A percentile compares a stretch with the other conserved stretches of the same genome.
Conservation (phyloP, 148 eudicot genomes). For the Heliosperma pusillum region DNA sequence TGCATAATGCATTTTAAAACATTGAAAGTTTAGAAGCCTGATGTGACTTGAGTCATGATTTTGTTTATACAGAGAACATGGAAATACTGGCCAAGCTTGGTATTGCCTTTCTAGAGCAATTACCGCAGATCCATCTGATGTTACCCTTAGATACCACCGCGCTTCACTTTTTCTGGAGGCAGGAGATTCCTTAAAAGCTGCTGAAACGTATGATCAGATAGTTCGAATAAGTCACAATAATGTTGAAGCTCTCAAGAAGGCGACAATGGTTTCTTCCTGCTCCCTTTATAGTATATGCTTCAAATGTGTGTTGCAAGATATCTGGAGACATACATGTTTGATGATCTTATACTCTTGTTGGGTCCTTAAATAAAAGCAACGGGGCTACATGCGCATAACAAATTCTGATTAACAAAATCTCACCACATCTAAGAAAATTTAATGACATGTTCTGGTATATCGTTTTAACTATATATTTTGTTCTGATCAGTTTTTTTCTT, state of each 20-base stretch:
- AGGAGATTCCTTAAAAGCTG: conserved; percentile 63
- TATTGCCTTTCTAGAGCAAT: conserved; percentile 81
- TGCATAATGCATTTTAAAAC: not conserved
- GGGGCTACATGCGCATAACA: not conserved
- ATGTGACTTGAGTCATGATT: not conserved
- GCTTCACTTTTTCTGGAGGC: conserved; percentile 67
- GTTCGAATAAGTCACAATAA: conserved; percentile 46
- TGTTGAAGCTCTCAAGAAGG: conserved; percentile 61
- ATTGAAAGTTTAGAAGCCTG: not conserved
- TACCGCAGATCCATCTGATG: conserved; percentile 71
- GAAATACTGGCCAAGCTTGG: conserved; percentile 59
- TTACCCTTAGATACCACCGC: conserved; percentile 46
- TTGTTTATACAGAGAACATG: conserved; percentile 61
- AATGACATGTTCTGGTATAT: not conserved
- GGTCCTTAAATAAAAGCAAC: no score
- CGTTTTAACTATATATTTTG: not conserved
- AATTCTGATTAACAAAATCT: not conserved
- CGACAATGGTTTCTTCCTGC: conserved; percentile 46
- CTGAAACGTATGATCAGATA: conserved; percentile 80
- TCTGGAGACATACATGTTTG: not conserved
- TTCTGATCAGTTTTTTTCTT: conserved; percentile 11
- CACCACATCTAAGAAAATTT: not conserved
- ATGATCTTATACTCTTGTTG: not conserved
- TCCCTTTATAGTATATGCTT: conserved; percentile 13
- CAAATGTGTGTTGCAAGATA: not conserved